Percentiles rank a stretch among this genome's conserved stretches.
Evolutionary conservation across 1,284 basidiomycete species (phyloP).

Genomic region (Uromyces viciae-fabae): DNA sequence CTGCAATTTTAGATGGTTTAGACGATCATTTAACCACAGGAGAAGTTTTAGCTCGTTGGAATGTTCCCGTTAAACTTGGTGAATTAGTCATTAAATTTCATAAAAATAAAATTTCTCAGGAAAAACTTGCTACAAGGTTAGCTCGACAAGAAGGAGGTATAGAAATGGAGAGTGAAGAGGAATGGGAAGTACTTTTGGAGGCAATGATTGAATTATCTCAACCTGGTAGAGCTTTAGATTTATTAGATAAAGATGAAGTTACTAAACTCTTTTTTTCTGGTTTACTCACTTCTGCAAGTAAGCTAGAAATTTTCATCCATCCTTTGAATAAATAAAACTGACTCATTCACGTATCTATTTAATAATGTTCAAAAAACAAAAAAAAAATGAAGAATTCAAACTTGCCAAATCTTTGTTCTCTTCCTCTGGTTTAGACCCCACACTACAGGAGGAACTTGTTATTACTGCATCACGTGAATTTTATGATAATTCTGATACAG

Average conservation of each 20-base stretch:
- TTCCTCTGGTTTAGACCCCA: conserved; percentile 60
- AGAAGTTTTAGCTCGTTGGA: conserved; percentile 82
- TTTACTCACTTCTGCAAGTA: conserved; percentile 75
- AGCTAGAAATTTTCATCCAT: no score
- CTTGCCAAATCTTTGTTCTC: conserved; percentile 68
- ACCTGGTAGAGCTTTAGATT: conserved; percentile 72
- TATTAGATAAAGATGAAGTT: conserved; percentile 68
- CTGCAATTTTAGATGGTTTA: conserved; percentile 76
- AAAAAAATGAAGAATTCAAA: conserved; percentile 81
- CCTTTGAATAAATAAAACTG: neutral
- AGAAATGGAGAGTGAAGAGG: conserved; percentile 64
- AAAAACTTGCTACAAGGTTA: conserved; percentile 79
- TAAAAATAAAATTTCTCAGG: conserved; percentile 66
- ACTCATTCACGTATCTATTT: neutral
- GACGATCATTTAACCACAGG: conserved; percentile 90
- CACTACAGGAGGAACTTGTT: conserved; percentile 72
- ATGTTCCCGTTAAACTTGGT: conserved; percentile 68
- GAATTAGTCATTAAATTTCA: conserved; percentile 78
- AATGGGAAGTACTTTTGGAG: conserved; percentile 78
- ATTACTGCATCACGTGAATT: conserved; percentile 76
- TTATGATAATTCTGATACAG: conserved; percentile 85
- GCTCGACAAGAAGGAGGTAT: conserved; percentile 63
- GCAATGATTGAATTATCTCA: conserved; percentile 78
- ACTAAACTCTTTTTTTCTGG: conserved; percentile 76
- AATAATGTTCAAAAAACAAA: no score